These are phyloP conservation scores for Nakazawaea anatomiae DNA, from an alignment of 805 yeast species.

Conservation along the genomic window DNA sequence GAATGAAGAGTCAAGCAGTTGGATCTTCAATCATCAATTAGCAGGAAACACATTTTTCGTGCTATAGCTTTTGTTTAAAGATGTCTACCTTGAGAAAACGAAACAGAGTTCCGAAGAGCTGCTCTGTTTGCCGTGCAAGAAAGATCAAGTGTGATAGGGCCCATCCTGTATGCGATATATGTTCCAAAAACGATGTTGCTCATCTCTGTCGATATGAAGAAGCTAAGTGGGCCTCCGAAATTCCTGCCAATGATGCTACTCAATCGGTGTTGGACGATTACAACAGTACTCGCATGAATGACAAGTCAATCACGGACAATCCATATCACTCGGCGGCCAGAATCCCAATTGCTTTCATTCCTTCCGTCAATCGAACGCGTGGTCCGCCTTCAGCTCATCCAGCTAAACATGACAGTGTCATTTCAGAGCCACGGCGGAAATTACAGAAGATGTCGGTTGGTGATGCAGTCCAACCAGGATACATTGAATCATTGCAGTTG, in stretches of 20 bases:
- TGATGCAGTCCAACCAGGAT: background rate
- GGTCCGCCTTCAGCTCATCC: no score
- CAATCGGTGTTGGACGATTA: background rate
- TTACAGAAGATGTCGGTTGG: background rate
- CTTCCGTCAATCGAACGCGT: background rate
- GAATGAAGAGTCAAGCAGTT: no score
- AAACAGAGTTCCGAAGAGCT: conserved; percentile 37
- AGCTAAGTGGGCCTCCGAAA: conserved; percentile 21
- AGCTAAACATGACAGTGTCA: no score
- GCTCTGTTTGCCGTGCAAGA: conserved; percentile 39
- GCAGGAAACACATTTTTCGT: background rate
- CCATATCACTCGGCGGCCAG: conserved; percentile 3
- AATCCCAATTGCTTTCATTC: conserved; percentile 3
- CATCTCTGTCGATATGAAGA: conserved; percentile 25
- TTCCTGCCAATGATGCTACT: background rate
- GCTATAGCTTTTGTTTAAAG: background rate
- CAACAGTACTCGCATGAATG: background rate
- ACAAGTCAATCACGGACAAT: background rate
- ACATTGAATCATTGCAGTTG: background rate
- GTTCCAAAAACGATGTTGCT: conserved; percentile 20
- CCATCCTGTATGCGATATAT: conserved; percentile 26
- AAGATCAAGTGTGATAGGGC: conserved; percentile 38
- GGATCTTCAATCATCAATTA: no score
- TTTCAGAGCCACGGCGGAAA: background rate
- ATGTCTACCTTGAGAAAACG: conserved; percentile 13